Evolutionary conservation across 2,329 filamentous ascomycete species (phyloP).

Genomic region (Didymella pinodella): DNA sequence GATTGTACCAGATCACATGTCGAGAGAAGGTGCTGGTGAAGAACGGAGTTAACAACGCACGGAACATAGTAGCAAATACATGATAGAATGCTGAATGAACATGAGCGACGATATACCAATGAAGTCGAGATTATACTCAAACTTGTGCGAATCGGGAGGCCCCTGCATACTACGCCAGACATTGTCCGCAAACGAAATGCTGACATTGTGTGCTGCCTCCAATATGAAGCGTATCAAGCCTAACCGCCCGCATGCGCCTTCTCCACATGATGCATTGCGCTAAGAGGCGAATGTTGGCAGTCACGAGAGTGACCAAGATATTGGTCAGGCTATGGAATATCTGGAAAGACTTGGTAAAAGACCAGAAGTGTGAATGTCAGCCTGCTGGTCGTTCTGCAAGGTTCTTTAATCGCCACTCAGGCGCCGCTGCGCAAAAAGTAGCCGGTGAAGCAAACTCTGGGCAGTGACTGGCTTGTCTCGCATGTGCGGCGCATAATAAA

Average conservation of each 20-base stretch:
- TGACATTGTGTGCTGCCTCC: conserved; percentile 23
- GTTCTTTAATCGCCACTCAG: conserved; percentile 45
- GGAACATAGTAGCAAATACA: background rate
- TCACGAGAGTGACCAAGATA: conserved; percentile 24
- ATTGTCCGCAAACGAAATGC: conserved; percentile 23
- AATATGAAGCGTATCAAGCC: conserved; percentile 32
- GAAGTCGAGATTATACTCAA: background rate
- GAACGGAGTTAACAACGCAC: background rate
- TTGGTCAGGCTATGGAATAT: conserved; percentile 25
- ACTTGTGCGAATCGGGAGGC: conserved; percentile 2
- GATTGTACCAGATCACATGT: conserved; percentile 29
- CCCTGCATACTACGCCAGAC: conserved; percentile 11
- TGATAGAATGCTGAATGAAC: background rate
- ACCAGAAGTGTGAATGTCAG: conserved; percentile 31
- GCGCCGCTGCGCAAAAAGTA: conserved; percentile 30
- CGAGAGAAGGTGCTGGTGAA: background rate
- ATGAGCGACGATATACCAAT: conserved; percentile 5
- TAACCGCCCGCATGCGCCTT: conserved; percentile 26
- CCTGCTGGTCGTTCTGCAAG: conserved; percentile 31
- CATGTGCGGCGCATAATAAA: conserved; percentile 37
- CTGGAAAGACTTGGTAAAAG: background rate
- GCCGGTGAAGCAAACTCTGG: conserved; percentile 44
- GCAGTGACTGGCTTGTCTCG: conserved; percentile 35
- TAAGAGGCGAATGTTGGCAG: conserved; percentile 15
- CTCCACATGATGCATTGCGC: conserved; percentile 22